phyloP scores from a whole-genome alignment of 78 protist species.

The Dictyostelium capitatum region DNA sequence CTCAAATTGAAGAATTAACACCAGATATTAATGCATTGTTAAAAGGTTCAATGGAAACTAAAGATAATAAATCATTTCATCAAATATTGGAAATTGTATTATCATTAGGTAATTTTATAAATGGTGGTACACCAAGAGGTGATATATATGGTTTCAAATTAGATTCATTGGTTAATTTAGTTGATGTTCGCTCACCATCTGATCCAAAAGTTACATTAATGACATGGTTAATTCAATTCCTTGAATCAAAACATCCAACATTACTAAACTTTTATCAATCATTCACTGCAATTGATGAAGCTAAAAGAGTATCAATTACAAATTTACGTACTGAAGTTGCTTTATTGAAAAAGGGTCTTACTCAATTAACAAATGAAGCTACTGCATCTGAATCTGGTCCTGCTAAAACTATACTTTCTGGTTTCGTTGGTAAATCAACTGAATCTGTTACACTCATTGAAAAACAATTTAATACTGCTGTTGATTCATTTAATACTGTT shows the following conservation, averaged over 20 bases:
- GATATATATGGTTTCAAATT: conserved; percentile 84
- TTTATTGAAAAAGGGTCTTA: conserved; percentile 41
- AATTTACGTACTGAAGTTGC: conserved; percentile 66
- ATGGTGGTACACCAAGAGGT: conserved; percentile 87
- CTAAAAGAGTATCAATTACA: conserved; percentile 60
- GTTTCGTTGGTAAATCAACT: conserved; percentile 30
- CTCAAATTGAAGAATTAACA: conserved; percentile 62
- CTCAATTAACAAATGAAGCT: conserved; percentile 53
- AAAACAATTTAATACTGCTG: conserved; percentile 29
- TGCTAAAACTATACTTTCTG: conserved; percentile 26
- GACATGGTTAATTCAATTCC: conserved; percentile 55
- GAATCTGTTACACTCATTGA: conserved; percentile 22
- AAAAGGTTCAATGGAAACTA: conserved; percentile 14
- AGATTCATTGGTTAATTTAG: conserved; percentile 15
- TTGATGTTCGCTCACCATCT: conserved; percentile 50
- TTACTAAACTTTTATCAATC: background rate
- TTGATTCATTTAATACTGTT: conserved; percentile 17
- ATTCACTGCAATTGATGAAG: conserved; percentile 41
- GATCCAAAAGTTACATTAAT: conserved; percentile 67
- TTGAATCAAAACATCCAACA: conserved; percentile 59
- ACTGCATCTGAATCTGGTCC: conserved; percentile 20
- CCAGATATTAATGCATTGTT: conserved; percentile 47
- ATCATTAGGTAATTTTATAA: conserved; percentile 82
- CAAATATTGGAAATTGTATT: conserved; percentile 71
- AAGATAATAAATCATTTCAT: conserved; percentile 34